phyloP scores from a whole-genome alignment of 495 filamentous ascomycete genomes.

The Penicillium macrosclerotiorum region DNA sequence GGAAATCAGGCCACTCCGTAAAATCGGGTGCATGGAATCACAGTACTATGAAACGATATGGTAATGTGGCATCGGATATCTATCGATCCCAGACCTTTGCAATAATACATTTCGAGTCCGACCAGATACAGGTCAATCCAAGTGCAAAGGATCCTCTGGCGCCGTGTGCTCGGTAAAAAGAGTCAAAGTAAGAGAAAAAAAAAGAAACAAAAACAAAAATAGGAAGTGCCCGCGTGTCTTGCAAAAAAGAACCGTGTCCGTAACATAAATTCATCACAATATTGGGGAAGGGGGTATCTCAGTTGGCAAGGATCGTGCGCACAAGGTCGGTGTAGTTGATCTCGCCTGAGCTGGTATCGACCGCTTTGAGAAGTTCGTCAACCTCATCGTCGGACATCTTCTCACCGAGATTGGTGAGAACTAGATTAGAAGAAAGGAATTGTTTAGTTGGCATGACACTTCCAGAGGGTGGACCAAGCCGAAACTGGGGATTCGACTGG shows the following conservation, averaged over 20 bases:
- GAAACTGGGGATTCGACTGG: no score
- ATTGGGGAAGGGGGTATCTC: slow-evolving; percentile 34
- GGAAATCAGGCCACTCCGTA: neutral
- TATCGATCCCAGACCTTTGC: neutral
- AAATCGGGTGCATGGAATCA: neutral
- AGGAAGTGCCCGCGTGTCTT: slow-evolving; percentile 5
- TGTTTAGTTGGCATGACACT: neutral
- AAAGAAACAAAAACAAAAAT: slow-evolving; percentile 9
- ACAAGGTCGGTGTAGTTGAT: slow-evolving; percentile 97
- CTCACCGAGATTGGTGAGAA: slow-evolving; percentile 94
- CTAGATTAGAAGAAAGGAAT: slow-evolving; percentile 34
- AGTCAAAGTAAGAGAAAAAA: slow-evolving; percentile 7
- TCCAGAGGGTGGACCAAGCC: no score
- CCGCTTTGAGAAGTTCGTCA: slow-evolving; percentile 94
- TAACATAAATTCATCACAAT: slow-evolving; percentile 16
- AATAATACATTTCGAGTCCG: slow-evolving; percentile 1
- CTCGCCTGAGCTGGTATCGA: slow-evolving; percentile 90
- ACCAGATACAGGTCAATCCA: neutral
- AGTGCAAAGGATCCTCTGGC: slow-evolving; percentile 1
- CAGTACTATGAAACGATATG: neutral
- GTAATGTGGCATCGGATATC: no score
- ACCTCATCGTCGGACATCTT: slow-evolving; percentile 99
- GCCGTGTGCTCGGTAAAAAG: no score
- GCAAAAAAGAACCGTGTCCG: slow-evolving; percentile 13
- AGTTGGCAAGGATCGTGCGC: slow-evolving; percentile 92